Conservation (phyloP, 2,329 filamentous ascomycete genomes). For the Alternaria arbusti region DNA sequence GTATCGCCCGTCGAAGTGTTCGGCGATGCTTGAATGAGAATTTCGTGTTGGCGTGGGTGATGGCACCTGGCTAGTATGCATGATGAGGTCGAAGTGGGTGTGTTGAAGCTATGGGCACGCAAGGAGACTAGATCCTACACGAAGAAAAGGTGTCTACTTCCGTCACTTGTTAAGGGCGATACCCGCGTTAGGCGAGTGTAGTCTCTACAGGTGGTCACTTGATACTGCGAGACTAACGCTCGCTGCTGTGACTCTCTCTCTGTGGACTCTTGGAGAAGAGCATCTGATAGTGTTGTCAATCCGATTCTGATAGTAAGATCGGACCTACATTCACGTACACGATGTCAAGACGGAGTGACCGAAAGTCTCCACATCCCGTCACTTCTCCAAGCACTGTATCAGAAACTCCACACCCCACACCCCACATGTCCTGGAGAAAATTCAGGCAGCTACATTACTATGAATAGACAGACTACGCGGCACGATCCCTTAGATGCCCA, state of each 20-base stretch:
- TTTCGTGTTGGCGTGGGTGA: not conserved
- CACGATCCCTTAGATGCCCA: not conserved
- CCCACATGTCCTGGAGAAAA: not conserved
- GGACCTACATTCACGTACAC: not conserved
- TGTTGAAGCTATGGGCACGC: not conserved
- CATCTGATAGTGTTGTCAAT: not conserved
- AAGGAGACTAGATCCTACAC: not conserved
- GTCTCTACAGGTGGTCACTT: not conserved
- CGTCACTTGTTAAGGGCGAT: not conserved
- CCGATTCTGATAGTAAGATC: not conserved
- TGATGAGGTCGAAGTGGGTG: not conserved
- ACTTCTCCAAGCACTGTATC: not conserved
- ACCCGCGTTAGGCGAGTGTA: not conserved
- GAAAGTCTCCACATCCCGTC: not conserved
- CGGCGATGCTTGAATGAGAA: not conserved
- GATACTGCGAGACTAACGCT: not conserved
- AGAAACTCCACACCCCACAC: not conserved
- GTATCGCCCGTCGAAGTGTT: not conserved
- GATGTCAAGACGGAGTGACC: not conserved
- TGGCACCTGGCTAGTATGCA: not conserved
- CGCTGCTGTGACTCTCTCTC: not conserved
- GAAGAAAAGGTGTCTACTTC: not conserved
- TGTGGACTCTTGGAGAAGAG: rapidly evolving
- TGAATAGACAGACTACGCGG: not conserved
- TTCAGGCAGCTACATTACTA: not conserved